phyloP scores from a whole-genome alignment of 2,329 filamentous ascomycete genomes.

The Colletotrichum sp. region DNA sequence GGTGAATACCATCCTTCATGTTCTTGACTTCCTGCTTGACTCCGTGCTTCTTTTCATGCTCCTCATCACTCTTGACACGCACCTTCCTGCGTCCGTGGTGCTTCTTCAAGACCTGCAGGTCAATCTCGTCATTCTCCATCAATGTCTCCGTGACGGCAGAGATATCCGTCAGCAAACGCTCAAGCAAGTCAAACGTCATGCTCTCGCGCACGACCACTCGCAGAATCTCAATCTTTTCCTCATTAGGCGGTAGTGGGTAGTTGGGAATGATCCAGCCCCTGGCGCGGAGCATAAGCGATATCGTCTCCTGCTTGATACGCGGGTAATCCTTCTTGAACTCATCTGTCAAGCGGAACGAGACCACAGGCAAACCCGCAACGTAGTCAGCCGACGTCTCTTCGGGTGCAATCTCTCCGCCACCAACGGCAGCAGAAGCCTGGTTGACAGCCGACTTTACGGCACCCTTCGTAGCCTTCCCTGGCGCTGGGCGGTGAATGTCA shows the following conservation, averaged over 20 bases:
- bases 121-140: constrained; percentile 43
- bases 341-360: constrained; percentile 69
- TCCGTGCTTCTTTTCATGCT: constrained; percentile 6
- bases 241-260: constrained; percentile 68
- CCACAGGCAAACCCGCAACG: constrained; percentile 69
- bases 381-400: constrained; percentile 61
- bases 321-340: constrained; percentile 65
- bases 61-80: constrained; percentile 11
- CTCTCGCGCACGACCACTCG: constrained; percentile 71
- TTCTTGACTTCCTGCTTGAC: background rate
- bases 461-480: constrained; percentile 26
- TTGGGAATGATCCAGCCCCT: constrained; percentile 77
- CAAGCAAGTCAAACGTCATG: constrained; percentile 72
- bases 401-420: constrained; percentile 33
- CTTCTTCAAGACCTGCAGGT: constrained; percentile 18
- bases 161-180: constrained; percentile 67
- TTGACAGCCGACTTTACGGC: background rate
- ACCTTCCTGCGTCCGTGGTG: constrained; percentile 6
- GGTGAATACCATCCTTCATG: constrained; percentile 32
- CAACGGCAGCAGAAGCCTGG: constrained; percentile 43
- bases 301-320: constrained; percentile 67
- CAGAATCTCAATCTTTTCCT: constrained; percentile 68
- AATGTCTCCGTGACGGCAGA: constrained; percentile 64
- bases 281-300: constrained; percentile 66
- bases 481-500: constrained; percentile 67